Evolutionary conservation across 257 asterid species (phyloP).

Genomic region (Solanum neorickii): DNA sequence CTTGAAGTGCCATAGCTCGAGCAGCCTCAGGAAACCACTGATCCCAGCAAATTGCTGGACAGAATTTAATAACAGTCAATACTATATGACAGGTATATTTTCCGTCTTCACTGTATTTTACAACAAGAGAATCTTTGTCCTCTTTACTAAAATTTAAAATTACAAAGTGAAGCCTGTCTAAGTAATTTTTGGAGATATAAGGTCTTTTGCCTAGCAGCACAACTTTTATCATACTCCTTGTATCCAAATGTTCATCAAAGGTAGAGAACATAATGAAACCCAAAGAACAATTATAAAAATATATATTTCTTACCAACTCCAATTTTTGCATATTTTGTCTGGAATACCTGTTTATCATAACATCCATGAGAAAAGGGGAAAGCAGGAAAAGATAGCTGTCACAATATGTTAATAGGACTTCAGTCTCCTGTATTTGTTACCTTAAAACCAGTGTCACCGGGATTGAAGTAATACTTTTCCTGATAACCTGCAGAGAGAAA

Average conservation of each 20-base stretch:
- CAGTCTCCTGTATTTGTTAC: conserved; percentile 14
- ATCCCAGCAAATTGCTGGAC: conserved; percentile 92
- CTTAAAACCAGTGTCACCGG: conserved; percentile 98
- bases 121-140: neutral
- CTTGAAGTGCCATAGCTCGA: conserved; percentile 95
- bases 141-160: neutral
- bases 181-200: neutral
- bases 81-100: neutral
- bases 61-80: neutral
- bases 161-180: neutral
- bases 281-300: neutral
- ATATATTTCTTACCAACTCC: conserved; percentile 70
- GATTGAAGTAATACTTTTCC: conserved; percentile 96
- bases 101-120: neutral
- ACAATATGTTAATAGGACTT: neutral
- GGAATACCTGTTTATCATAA: conserved; percentile 52
- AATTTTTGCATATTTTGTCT: conserved; percentile 79
- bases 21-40: conserved; percentile 99
- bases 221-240: neutral
- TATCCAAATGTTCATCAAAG: neutral
- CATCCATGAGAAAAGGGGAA: neutral
- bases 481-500: conserved; percentile 59
- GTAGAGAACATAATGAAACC: neutral
- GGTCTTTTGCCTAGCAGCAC: neutral
- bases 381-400: neutral